Percentiles rank a stretch among this genome's conserved stretches.
phyloP scores from a whole-genome alignment of 2,329 filamentous ascomycete species.

The Aspergillus arachidicola region DNA sequence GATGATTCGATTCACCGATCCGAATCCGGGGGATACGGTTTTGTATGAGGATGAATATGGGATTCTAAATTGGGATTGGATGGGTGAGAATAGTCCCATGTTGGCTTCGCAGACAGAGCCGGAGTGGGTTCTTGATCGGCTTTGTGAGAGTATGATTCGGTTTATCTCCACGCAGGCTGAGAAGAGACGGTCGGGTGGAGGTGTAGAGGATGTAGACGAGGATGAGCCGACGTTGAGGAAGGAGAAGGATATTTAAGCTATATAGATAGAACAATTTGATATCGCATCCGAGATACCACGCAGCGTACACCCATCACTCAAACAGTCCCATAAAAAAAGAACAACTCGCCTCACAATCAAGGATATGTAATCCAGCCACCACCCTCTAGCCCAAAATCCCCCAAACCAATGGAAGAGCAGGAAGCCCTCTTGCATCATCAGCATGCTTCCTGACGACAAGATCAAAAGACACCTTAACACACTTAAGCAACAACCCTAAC shows the following conservation, averaged over 20 bases:
- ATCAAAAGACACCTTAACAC: too few relatives aligned
- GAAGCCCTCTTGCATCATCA: neutral
- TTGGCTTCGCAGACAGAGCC: slow-evolving; percentile 64
- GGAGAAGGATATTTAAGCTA: slow-evolving; percentile 23
- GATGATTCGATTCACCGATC: slow-evolving; percentile 64
- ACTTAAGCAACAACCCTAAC: neutral
- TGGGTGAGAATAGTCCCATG: slow-evolving; percentile 69
- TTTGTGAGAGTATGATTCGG: slow-evolving; percentile 65
- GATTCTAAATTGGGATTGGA: slow-evolving; percentile 71
- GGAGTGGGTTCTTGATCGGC: slow-evolving; percentile 67
- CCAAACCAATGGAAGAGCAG: neutral
- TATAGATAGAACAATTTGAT: neutral
- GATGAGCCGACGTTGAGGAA: slow-evolving; percentile 26
- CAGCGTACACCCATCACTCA: too few relatives aligned
- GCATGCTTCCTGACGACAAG: neutral
- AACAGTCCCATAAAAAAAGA: too few relatives aligned
- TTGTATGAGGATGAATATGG: slow-evolving; percentile 59
- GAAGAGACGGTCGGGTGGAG: neutral
- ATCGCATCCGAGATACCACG: too few relatives aligned
- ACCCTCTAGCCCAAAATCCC: neutral
- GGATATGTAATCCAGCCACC: too few relatives aligned
- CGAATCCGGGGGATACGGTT: slow-evolving; percentile 34
- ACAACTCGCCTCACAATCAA: too few relatives aligned
- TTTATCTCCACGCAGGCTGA: slow-evolving; percentile 36
- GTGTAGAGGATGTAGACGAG: neutral